phyloP scores from a whole-genome alignment of 2,329 filamentous ascomycete genomes.

The Periglandula ipomoeae region DNA sequence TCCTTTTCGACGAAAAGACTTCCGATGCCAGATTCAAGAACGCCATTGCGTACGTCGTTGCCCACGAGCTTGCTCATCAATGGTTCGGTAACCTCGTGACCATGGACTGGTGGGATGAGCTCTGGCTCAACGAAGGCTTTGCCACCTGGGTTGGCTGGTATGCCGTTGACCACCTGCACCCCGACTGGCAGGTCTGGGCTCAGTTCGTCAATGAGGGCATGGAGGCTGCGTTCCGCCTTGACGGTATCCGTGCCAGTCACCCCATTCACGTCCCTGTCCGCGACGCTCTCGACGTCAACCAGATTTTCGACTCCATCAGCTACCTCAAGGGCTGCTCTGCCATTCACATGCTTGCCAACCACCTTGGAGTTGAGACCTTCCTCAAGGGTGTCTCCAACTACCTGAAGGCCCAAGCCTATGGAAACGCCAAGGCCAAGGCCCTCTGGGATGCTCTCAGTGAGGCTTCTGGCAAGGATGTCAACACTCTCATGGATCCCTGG shows the following conservation, averaged over 20 bases:
- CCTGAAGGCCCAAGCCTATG: slow-evolving; percentile 78
- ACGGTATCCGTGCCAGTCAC: slow-evolving; percentile 84
- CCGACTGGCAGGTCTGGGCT: slow-evolving; percentile 96
- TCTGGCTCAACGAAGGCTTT: slow-evolving; percentile 94
- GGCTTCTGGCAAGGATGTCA: slow-evolving; percentile 80
- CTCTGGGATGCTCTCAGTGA: slow-evolving; percentile 84
- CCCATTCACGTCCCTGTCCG: slow-evolving; percentile 92
- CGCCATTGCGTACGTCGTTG: slow-evolving; percentile 90
- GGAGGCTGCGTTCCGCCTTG: slow-evolving; percentile 83
- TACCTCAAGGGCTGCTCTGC: slow-evolving; percentile 95
- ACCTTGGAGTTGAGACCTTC: slow-evolving; percentile 82
- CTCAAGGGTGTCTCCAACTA: slow-evolving; percentile 84
- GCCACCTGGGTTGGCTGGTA: slow-evolving; percentile 98
- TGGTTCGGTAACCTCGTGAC: slow-evolving; percentile 95
- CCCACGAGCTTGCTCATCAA: slow-evolving; percentile 94
- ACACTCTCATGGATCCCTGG: slow-evolving; percentile 85
- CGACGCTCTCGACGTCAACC: slow-evolving; percentile 91
- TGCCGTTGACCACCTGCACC: slow-evolving; percentile 82
- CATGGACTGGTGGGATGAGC: slow-evolving; percentile 94
- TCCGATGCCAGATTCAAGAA: slow-evolving; percentile 90
- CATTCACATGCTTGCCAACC: slow-evolving; percentile 89
- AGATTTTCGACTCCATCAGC: slow-evolving; percentile 95
- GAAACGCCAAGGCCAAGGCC: slow-evolving; percentile 83
- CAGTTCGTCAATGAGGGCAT: slow-evolving; percentile 95
- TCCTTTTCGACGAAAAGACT: slow-evolving; percentile 89